Evolutionary conservation across 1,284 basidiomycete genomes (phyloP), one percentile per base, ranked within the genome.

Genomic region (Sporisorium reilianum): DNA sequence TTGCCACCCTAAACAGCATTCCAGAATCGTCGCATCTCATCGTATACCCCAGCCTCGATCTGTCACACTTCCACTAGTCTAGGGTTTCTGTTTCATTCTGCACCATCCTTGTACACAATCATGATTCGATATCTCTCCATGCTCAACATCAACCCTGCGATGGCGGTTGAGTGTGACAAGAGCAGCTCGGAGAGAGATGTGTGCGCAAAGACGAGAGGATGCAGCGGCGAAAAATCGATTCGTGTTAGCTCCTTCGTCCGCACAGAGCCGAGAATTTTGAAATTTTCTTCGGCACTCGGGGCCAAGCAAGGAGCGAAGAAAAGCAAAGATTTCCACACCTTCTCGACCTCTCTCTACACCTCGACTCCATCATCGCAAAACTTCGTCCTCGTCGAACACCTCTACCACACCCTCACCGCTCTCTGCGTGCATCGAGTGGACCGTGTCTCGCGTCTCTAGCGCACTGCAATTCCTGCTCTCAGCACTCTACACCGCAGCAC

Each of bases 211-310:
- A n/a, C n/a, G n/a, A n/a, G n/a, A n/a, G n/a, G n/a, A n/a, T n/a
- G n/a, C n/a, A n/a, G n/a, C n/a, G n/a, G n/a, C n/a, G n/a, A 28
- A 28, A 28, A n/a, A 28, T 16, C 3, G 16, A 14, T 3, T 18
- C 2, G 1, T 52, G 50, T 52, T 38, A 38, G 50, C 22, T 20
- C n/a, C 3, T 20, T 3, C 4, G 2, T 6, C 4, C 23, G 16
- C 14, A 26, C 34, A 52, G n/a, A 1, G 1, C 2, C 5, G 36
- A 25, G 18, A 26, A 52, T 25, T 20, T 38, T 25, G 5, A 14
- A 20, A 5, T 11, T 36, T 49, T 54, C 38, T 30, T 48, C 52
- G 59, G 59, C 52, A 55, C 36, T 62, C 59, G 59, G 59, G n/a
- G 16, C 14, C 7, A 26, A 4, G 5, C 25, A 45, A 48, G 36